Percentiles rank a stretch among this genome's conserved stretches.
phyloP scores from a whole-genome alignment of 768 basidiomycete species.

The Tylopilus rubrobrunneus region DNA sequence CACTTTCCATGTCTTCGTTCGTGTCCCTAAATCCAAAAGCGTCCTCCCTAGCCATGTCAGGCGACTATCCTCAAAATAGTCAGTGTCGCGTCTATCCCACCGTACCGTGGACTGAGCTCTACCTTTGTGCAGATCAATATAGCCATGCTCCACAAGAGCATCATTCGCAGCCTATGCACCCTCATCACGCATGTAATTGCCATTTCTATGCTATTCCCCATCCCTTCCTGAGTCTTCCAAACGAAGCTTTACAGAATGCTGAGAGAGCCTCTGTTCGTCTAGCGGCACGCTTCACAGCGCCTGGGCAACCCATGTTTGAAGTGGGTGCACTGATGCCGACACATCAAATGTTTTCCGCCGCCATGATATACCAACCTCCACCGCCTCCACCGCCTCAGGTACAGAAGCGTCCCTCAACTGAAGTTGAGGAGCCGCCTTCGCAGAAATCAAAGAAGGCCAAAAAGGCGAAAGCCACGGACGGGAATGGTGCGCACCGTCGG shows the following conservation, averaged over 20 bases:
- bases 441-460: conserved; percentile 49
- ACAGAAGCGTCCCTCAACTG: conserved; percentile 36
- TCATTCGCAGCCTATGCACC: conserved; percentile 26
- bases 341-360: conserved; percentile 24
- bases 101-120: conserved; percentile 16
- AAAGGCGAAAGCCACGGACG: conserved; percentile 35
- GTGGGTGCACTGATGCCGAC: conserved; percentile 31
- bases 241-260: conserved; percentile 46
- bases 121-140: conserved; percentile 27
- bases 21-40: conserved; percentile 18
- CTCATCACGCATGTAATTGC: conserved; percentile 33
- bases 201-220: conserved; percentile 18
- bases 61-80: conserved; percentile 42
- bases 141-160: conserved; percentile 33
- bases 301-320: conserved; percentile 32
- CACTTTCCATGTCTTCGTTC: conserved; percentile 6
- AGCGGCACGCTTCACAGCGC: conserved; percentile 45
- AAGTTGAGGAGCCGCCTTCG: conserved; percentile 37
- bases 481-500: conserved; percentile 27
- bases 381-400: conserved; percentile 25
- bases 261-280: conserved; percentile 59
- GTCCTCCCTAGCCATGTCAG: conserved; percentile 36
- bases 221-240: conserved; percentile 19
- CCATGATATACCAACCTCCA: conserved; percentile 29
- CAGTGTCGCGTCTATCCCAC: conserved; percentile 26